Evolutionary conservation across 2,329 filamentous ascomycete genomes (phyloP), one percentile per base, ranked within the genome.

Genomic region (Ophiostoma triangulosporum): DNA sequence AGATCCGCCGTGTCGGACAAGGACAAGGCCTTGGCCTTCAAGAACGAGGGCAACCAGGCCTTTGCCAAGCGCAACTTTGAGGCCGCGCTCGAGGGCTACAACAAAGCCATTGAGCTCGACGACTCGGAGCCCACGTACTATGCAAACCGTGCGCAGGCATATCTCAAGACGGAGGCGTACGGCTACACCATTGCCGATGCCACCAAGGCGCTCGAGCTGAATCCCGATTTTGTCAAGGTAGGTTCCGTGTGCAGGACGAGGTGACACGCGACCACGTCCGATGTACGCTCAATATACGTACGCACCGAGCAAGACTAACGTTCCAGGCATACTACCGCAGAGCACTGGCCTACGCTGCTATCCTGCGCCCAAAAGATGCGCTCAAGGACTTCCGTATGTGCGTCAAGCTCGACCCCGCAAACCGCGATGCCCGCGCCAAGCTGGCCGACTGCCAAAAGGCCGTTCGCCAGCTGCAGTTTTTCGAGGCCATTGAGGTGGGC

Each of bases 161-260:
- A 98, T 67, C 91, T 98, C 69, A 97, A 96, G 72, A 83, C 91
- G 36, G 93, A 98, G 69, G 82, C 91, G 20, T 97, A 90, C 66
- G 93, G 93, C 36, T 95, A 91, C 71, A 90, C 93, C 24, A 85
- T 97, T 62, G 76, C 83, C 51, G 93, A 98, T 70, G 88, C 91
- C 31, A 87, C 86, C 52, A 94, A 87, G 69, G 93, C 93, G 15
- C 83, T 97, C 64, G 88, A 95, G 66, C 73, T 97, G 56, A 88
- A 97, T 64, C 81, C 88, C 15, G 80, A 81, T 63, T 88, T 95
- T 66, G 78, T 91, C 67, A 97, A 97, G 83, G 88, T 90, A n/a
- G n/a, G n/a, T n/a, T n/a, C n/a, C n/a, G n/a, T n/a, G n/a, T n/a
- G n/a, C n/a, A n/a, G n/a, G n/a, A n/a, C n/a, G n/a, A 24, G 9